Base-by-base conservation (phyloP, 768 basidiomycete genomes). In the Macrolepiota fuliginosa region DNA sequence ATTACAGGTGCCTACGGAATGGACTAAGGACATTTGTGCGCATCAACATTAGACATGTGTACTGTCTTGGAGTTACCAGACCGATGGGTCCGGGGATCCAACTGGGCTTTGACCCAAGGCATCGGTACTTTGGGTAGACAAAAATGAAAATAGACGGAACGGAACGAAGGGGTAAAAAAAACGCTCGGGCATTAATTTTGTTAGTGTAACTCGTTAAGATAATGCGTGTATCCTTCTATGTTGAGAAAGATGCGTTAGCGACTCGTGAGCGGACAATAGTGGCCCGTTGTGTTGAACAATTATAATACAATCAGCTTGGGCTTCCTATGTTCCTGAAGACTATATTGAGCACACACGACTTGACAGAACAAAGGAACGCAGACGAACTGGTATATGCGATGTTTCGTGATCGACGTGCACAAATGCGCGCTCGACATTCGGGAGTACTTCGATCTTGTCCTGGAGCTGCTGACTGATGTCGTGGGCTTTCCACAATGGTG, bases 381-480 rank as follows among this genome's bases (percentile, higher is more conserved):
- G 47, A 68, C 79, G 25, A 66, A 80, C 82, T 45, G 82, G 83
- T 15, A 77, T 68, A 74, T 96, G 94, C n/a, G 88, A 89, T 4
- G 90, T 89, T 75, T 96, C 95, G 68, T 96, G 90, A 74, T 97
- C 95, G 62, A 96, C 92, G 70, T 97, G 95, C 25, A 97, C 94
- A 72, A 96, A 97, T 39, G 95, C 95, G 39, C 95, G 80, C 64
- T 92, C 94, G 46, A 97, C 95, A 67, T 92, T 90, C 2, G 94
- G 93, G 40, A 97, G 77, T 15, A 86, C 83, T 70, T 97, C 95
- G 51, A 97, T 87, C 75, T 90, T 92, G 70, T 94, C 93, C 69
- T 94, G 92, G 17, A 94, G 74, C 64, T 88, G 81, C 72, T 94
- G 92, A 66, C 89, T 89, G 62, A 92, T 69, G 71, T 94, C 92